Percentiles rank a stretch among this genome's conserved stretches.
Evolutionary conservation across 345 rosid species (phyloP).

Genomic region (Pelargonium nanum): DNA sequence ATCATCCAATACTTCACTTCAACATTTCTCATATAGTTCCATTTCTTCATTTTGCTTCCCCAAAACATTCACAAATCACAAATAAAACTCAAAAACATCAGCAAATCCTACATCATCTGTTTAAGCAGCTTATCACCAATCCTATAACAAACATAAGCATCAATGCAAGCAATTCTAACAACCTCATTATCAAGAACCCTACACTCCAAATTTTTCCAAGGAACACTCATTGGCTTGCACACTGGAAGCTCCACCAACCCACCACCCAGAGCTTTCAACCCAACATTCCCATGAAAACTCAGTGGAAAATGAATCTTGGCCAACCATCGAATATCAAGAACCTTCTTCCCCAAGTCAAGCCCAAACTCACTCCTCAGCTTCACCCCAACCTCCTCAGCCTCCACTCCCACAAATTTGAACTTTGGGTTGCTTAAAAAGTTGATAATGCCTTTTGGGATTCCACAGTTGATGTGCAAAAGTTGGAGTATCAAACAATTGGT

Average conservation of each 20-base stretch:
- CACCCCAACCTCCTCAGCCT: constrained; percentile 8
- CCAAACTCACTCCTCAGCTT: constrained; percentile 18
- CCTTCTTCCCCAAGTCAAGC: not conserved
- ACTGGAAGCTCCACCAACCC: constrained; percentile 2
- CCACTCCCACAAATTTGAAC: constrained; percentile 19
- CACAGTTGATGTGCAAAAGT: constrained; percentile 7
- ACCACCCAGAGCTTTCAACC: constrained; percentile 18
- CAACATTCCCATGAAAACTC: constrained; percentile 15
- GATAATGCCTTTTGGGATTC: constrained; percentile 8
- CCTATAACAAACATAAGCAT: constrained; percentile 17
- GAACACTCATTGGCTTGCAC: constrained; percentile 8
- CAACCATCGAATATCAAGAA: constrained; percentile 15
- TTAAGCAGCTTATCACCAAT: constrained; percentile 16
- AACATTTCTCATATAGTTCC: too few species aligned
- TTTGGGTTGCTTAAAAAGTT: constrained; percentile 9
- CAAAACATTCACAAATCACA: too few species aligned
- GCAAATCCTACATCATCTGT: too few species aligned
- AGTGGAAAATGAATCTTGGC: constrained; percentile 13
- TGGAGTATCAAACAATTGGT: constrained; percentile 20
- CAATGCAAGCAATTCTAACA: constrained; percentile 20
- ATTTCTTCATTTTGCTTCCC: too few species aligned
- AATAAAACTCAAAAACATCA: too few species aligned
- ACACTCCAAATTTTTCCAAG: constrained; percentile 12
- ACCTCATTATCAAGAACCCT: constrained; percentile 11
- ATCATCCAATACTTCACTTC: too few species aligned